Conservation (phyloP, 805 yeast species). For the Candida dendrica region DNA sequence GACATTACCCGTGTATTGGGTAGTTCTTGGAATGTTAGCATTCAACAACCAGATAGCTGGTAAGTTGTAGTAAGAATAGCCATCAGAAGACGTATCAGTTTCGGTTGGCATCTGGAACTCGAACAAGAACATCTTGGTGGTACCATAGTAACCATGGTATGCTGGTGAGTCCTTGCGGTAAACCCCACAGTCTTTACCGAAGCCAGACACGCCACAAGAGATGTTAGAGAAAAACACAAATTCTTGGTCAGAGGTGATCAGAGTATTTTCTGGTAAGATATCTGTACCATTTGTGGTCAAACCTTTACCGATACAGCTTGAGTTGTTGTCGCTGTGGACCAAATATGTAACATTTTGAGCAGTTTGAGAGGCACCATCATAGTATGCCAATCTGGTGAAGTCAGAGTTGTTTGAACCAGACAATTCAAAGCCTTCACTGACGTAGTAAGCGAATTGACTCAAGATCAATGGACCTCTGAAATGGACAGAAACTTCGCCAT, state of each 20-base stretch:
- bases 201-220: slow-evolving; percentile 50
- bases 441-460: slow-evolving; percentile 54
- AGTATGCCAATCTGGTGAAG: slow-evolving; percentile 59
- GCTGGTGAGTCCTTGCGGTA: slow-evolving; percentile 72
- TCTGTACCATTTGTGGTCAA: slow-evolving; percentile 52
- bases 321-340: slow-evolving; percentile 52
- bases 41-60: slow-evolving; percentile 77
- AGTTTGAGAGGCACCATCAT: slow-evolving; percentile 39
- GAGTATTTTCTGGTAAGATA: slow-evolving; percentile 38
- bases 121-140: slow-evolving; percentile 64
- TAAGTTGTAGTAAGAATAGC: slow-evolving; percentile 38
- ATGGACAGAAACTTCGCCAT: slow-evolving; percentile 68
- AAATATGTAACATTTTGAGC: slow-evolving; percentile 63
- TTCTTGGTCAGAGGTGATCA: slow-evolving; percentile 52
- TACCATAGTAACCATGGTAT: slow-evolving; percentile 61
- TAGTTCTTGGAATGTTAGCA: slow-evolving; percentile 66
- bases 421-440: slow-evolving; percentile 32
- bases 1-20: slow-evolving; percentile 55
- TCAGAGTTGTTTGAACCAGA: slow-evolving; percentile 26
- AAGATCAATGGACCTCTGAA: slow-evolving; percentile 69
- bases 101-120: slow-evolving; percentile 65
- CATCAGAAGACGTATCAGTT: slow-evolving; percentile 22
- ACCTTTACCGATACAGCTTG: slow-evolving; percentile 64
- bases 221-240: slow-evolving; percentile 52
- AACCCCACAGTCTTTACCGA: slow-evolving; percentile 60